Evolutionary conservation across 108 stramenopile species (phyloP).

Genomic region (Epithemia pelagica): DNA sequence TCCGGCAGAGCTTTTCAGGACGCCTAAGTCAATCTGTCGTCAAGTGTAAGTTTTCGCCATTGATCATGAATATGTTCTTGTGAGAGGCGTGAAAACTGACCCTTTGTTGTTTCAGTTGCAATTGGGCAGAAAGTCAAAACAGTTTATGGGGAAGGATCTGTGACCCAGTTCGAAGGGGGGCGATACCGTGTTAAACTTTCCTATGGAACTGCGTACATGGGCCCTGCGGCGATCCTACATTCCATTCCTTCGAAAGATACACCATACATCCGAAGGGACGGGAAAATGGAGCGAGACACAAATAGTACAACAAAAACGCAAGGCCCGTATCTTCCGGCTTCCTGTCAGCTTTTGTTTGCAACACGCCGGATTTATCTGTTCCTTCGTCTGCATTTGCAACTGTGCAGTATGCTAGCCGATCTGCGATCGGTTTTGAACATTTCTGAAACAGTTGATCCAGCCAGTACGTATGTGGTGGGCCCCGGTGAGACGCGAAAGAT

Average conservation of each 20-base stretch:
- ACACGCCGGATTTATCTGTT: conserved; percentile 69
- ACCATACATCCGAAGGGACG: conserved; percentile 32
- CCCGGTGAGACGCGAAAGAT: neutral
- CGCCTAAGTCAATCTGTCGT: conserved; percentile 27
- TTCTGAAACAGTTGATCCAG: conserved; percentile 18
- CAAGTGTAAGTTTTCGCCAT: conserved; percentile 40
- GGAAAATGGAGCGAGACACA: conserved; percentile 26
- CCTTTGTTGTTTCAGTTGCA: conserved; percentile 24
- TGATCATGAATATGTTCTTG: neutral
- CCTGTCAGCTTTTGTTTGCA: conserved; percentile 57
- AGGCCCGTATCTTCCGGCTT: conserved; percentile 20
- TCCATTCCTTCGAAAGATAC: conserved; percentile 30
- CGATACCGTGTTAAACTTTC: conserved; percentile 60
- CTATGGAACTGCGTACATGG: conserved; percentile 61
- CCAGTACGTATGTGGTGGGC: conserved; percentile 22
- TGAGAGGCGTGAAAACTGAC: neutral
- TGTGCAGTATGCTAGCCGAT: conserved; percentile 53
- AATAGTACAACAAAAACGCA: neutral
- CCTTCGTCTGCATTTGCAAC: conserved; percentile 56
- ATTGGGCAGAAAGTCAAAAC: conserved; percentile 64
- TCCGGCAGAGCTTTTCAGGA: conserved; percentile 25
- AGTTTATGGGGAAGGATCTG: conserved; percentile 62
- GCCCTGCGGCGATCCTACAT: conserved; percentile 49
- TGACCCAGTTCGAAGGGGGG: conserved; percentile 17
- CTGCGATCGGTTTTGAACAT: conserved; percentile 19